Evolutionary conservation across 1,284 basidiomycete species (phyloP).

Genomic region (Sphagnurus paluster): DNA sequence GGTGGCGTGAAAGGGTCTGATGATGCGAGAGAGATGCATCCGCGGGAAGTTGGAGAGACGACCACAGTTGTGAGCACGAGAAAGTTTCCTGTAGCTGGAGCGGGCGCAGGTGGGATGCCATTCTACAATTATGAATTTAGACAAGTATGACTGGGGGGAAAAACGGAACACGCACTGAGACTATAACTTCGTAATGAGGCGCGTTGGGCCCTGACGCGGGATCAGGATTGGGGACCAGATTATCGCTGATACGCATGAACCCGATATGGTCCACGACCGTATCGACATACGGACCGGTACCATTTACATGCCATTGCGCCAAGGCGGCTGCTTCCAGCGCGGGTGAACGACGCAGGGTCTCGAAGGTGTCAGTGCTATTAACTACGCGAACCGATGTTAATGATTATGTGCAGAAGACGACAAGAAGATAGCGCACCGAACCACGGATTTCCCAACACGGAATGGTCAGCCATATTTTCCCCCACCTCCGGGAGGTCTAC

Average conservation of each 20-base stretch:
- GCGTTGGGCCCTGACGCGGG: slow-evolving; percentile 17
- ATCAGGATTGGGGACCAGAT: slow-evolving; percentile 10
- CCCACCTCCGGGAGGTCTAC: slow-evolving; percentile 40
- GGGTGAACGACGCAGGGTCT: slow-evolving; percentile 9
- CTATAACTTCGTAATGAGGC: slow-evolving; percentile 15
- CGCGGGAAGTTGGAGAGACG: slow-evolving; percentile 10
- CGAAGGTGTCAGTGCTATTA: slow-evolving; percentile 13
- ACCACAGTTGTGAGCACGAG: slow-evolving; percentile 8
- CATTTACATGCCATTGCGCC: slow-evolving; percentile 8
- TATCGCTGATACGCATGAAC: slow-evolving; percentile 13
- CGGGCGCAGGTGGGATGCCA: slow-evolving; percentile 5
- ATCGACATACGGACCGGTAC: slow-evolving; percentile 16
- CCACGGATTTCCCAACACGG: slow-evolving; percentile 7
- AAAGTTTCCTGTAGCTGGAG: slow-evolving; percentile 11
- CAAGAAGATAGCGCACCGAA: too few species aligned
- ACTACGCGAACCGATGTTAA: too few species aligned
- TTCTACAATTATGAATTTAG: slow-evolving; percentile 3
- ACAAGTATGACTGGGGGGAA: neutral
- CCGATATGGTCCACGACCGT: slow-evolving; percentile 13
- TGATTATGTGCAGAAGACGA: too few species aligned
- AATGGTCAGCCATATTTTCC: slow-evolving; percentile 35
- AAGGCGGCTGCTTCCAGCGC: slow-evolving; percentile 7
- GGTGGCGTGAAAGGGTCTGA: neutral
- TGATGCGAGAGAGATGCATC: neutral
- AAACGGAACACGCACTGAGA: slow-evolving; percentile 6